Conservation (phyloP, 495 filamentous ascomycete genomes). For the Neurospora sp. region DNA sequence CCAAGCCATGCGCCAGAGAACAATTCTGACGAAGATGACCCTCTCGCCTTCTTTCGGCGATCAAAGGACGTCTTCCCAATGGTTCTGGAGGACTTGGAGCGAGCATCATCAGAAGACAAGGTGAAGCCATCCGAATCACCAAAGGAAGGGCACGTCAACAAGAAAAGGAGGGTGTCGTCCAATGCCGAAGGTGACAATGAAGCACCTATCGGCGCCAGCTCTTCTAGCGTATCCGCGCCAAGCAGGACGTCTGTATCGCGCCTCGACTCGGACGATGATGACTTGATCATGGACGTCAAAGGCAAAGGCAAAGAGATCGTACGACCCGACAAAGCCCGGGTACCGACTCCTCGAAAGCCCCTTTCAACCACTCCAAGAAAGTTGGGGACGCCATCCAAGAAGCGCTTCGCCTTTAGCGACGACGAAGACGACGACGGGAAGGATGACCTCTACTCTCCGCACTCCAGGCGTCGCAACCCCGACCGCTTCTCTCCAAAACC, state of each 20-base stretch:
- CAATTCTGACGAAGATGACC: conserved; percentile 29
- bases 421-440: neutral
- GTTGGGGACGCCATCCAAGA: neutral
- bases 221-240: neutral
- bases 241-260: neutral
- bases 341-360: neutral
- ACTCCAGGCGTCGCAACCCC: neutral
- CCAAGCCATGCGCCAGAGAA: conserved; percentile 12
- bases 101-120: conserved; percentile 27
- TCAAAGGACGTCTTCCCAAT: conserved; percentile 53
- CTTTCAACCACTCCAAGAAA: neutral
- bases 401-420: neutral
- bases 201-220: conserved; percentile 14
- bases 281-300: conserved; percentile 20
- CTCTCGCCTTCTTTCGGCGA: conserved; percentile 54
- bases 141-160: conserved; percentile 4
- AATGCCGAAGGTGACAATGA: conserved; percentile 14
- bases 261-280: conserved; percentile 11
- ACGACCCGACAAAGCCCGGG: neutral
- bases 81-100: conserved; percentile 46
- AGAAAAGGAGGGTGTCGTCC: conserved; percentile 10
- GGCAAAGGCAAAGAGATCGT: conserved; percentile 23
- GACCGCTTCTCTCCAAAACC: neutral
- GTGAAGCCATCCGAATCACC: neutral
- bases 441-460: neutral